Base-by-base conservation (phyloP, 768 basidiomycete genomes). In the Gelatoporia subvermispora region DNA sequence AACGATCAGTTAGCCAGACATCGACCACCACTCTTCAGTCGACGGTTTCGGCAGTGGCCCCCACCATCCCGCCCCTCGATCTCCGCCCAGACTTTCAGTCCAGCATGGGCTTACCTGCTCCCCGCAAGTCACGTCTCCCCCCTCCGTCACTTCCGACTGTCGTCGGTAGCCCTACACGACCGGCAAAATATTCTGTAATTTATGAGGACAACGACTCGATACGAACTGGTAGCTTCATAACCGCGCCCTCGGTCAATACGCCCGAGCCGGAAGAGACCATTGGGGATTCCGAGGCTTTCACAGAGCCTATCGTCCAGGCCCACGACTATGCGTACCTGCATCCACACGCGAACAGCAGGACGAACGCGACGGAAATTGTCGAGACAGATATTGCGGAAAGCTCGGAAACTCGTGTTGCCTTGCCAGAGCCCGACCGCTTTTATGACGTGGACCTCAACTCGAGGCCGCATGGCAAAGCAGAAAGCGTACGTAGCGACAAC, bases 1-100 rank as follows among this genome's bases (percentile, higher is more conserved):
- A 85, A 58, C 72, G 85, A 28, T 81, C 85, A 4, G 68, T 76
- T 37, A 84, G 82, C 21, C 73, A 84, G 49, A 77, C 75, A 1
- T 86, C 84, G 1, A 81, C 81, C 15, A 74, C 74, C 38, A 82
- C 79, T 1, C 76, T 82, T 48, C 63, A 71, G 31, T 79, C 80
- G 3, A 66, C 67, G 13, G 57, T 57, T 13, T 75, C 61, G 3
- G 54, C 62, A 52, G 58, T 63, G 50, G 58, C 69, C 18, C 80
- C 82, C 1, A 66, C 64, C 17, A 79, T 86, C 35, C 79, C 81
- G 3, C 78, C 82, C 3, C 65, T 85, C 28, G 81, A 85, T 58
- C 63, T 82, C 17, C 70, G 72, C 24, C 80, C 81, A 13, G 73
- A 73, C 25, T 79, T 83, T 55, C 73, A 60, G 20, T 52, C 37